A percentile compares a stretch with the other conserved stretches of the same genome.
phyloP scores from a whole-genome alignment of 139 green algal species.

The Mesotaenium endlicherianum region DNA sequence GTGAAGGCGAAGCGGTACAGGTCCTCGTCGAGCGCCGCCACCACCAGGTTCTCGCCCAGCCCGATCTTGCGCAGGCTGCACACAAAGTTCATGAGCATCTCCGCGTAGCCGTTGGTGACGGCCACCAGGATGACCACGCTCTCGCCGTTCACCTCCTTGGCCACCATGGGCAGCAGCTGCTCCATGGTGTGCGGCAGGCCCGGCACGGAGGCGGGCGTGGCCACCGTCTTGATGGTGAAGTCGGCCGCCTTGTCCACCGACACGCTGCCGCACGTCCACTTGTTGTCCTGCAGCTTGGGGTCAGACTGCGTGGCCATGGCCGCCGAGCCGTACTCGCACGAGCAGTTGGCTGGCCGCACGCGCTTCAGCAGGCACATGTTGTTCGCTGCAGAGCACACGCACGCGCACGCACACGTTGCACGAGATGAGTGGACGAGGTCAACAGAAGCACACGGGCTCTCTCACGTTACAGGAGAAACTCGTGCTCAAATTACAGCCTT shows the following conservation, averaged over 20 bases:
- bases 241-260: slow-evolving; percentile 17
- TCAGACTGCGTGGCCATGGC: slow-evolving; percentile 10
- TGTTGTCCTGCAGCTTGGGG: no score
- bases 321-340: slow-evolving; percentile 13
- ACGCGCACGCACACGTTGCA: no score
- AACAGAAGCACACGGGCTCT: no score
- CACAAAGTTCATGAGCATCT: slow-evolving; percentile 48
- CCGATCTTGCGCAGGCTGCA: slow-evolving; percentile 30
- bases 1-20: slow-evolving; percentile 44
- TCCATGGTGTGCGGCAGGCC: slow-evolving; percentile 38
- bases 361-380: slow-evolving; percentile 42
- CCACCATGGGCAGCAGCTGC: slow-evolving; percentile 34
- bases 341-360: slow-evolving; percentile 4
- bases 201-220: background rate
- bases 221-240: slow-evolving; percentile 7
- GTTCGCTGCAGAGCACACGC: slow-evolving; percentile 5
- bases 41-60: slow-evolving; percentile 24
- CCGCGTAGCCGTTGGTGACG: slow-evolving; percentile 28
- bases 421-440: no score
- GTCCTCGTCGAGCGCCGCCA: slow-evolving; percentile 33
- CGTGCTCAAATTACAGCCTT: no score
- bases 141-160: background rate
- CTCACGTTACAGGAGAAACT: no score
- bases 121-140: slow-evolving; percentile 43
- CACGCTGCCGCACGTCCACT: slow-evolving; percentile 32